Evolutionary conservation across 2,329 filamentous ascomycete species (phyloP).

Genomic region (Colletotrichum sp.): DNA sequence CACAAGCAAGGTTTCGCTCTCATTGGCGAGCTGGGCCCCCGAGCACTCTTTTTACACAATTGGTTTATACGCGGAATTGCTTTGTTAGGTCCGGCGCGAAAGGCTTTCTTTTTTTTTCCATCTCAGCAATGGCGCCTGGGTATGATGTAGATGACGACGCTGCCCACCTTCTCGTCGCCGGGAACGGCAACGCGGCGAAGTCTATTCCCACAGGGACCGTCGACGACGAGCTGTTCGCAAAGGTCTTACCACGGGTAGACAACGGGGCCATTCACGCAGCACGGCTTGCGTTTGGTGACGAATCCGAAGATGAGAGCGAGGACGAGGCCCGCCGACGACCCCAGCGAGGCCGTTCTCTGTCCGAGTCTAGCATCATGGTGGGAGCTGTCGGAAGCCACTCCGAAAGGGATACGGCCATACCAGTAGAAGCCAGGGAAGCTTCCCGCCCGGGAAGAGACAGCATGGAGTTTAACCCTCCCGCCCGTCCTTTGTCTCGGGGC

Average conservation of each 20-base stretch:
- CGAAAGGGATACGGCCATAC: neutral
- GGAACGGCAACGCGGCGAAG: neutral
- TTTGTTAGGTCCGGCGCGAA: neutral
- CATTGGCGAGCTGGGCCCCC: neutral
- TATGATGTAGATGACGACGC: constrained; percentile 8
- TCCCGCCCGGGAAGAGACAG: neutral
- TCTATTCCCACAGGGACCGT: neutral
- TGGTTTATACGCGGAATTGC: neutral
- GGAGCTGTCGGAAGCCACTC: neutral
- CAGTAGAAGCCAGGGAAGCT: neutral
- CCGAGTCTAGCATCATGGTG: neutral
- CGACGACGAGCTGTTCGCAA: constrained; percentile 11
- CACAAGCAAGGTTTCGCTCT: neutral
- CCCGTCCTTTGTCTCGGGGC: neutral
- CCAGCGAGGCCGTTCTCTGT: neutral
- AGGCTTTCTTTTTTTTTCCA: neutral
- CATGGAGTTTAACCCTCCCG: neutral
- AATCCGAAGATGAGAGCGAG: neutral
- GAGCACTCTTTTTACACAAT: neutral
- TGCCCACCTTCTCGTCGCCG: neutral
- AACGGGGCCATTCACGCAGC: neutral
- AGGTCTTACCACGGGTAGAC: constrained; percentile 4
- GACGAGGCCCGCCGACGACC: neutral
- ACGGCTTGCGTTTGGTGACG: neutral
- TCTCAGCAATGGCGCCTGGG: constrained; percentile 1